phyloP scores from a whole-genome alignment of 1,284 basidiomycete genomes.

The Apiotrichum brassicae region DNA sequence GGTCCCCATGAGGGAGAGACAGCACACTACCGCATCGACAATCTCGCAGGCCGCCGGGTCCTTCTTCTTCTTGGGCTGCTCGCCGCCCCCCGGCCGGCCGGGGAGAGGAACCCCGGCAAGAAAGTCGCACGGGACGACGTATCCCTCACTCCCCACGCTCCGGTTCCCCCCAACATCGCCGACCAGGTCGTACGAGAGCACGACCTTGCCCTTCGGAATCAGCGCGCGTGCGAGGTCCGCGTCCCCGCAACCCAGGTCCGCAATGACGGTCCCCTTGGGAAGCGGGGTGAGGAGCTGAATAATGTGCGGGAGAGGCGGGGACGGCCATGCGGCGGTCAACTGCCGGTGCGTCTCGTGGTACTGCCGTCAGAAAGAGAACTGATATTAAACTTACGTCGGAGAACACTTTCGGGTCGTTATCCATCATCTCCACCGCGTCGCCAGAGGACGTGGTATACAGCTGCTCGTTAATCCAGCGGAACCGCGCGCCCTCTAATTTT shows the following conservation, averaged over 20 bases:
- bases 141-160: conserved; percentile 44
- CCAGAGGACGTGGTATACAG: conserved; percentile 75
- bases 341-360: conserved; percentile 85
- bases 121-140: conserved; percentile 72
- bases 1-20: conserved; percentile 91
- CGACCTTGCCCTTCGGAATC: conserved; percentile 60
- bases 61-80: conserved; percentile 8
- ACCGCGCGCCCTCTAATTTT: conserved; percentile 73
- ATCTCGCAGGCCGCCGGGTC: conserved; percentile 49
- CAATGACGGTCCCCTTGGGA: conserved; percentile 66
- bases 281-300: conserved; percentile 55
- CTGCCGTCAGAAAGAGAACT: conserved; percentile 48
- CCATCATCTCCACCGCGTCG: conserved; percentile 72
- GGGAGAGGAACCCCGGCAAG: conserved; percentile 68
- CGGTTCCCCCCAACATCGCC: conserved; percentile 49
- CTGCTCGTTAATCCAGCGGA: conserved; percentile 83
- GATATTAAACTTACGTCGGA: conserved; percentile 58
- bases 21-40: conserved; percentile 87
- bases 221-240: conserved; percentile 75
- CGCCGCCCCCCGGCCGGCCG: conserved; percentile 57
- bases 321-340: conserved; percentile 84
- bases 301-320: conserved; percentile 78
- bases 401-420: conserved; percentile 65
- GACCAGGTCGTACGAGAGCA: conserved; percentile 75
- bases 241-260: conserved; percentile 93